Percentiles rank a stretch among this genome's conserved stretches.
Evolutionary conservation across 768 basidiomycete species (phyloP).

Genomic region (Mycena haematopus): DNA sequence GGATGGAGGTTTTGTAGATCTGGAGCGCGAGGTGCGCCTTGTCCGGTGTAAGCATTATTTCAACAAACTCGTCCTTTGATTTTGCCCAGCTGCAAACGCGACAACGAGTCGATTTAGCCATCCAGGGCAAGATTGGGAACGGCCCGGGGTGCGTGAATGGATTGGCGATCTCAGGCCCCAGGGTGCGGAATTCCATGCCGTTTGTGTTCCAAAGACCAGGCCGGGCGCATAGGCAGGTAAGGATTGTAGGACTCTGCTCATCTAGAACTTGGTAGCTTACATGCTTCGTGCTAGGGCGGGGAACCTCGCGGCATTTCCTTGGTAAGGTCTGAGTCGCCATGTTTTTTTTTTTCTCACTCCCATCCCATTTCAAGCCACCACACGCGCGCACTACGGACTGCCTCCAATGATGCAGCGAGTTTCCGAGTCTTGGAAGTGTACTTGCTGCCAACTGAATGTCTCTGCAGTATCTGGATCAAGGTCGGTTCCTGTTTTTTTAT

Average conservation of each 20-base stretch:
- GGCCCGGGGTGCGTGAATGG: slow-evolving; percentile 6
- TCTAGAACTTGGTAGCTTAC: not conserved
- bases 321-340: no score
- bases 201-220: slow-evolving; percentile 2
- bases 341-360: not conserved
- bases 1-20: slow-evolving; percentile 98
- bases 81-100: slow-evolving; percentile 14
- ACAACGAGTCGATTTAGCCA: slow-evolving; percentile 13
- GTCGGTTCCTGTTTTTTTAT: slow-evolving; percentile 19
- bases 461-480: slow-evolving; percentile 23
- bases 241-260: not conserved
- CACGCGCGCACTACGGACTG: slow-evolving; percentile 19
- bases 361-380: slow-evolving; percentile 9
- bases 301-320: slow-evolving; percentile 3
- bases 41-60: slow-evolving; percentile 56
- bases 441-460: not conserved
- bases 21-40: slow-evolving; percentile 84
- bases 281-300: not conserved
- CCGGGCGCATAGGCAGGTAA: slow-evolving; percentile 11
- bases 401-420: slow-evolving; percentile 23
- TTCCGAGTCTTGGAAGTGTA: not conserved
- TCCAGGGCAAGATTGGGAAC: slow-evolving; percentile 24
- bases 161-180: not conserved
- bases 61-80: no score
- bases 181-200: not conserved